A percentile compares a stretch with the other conserved stretches of the same genome.
Evolutionary conservation across 305 asterid species (phyloP).

Genomic region (Solanum hybrid): DNA sequence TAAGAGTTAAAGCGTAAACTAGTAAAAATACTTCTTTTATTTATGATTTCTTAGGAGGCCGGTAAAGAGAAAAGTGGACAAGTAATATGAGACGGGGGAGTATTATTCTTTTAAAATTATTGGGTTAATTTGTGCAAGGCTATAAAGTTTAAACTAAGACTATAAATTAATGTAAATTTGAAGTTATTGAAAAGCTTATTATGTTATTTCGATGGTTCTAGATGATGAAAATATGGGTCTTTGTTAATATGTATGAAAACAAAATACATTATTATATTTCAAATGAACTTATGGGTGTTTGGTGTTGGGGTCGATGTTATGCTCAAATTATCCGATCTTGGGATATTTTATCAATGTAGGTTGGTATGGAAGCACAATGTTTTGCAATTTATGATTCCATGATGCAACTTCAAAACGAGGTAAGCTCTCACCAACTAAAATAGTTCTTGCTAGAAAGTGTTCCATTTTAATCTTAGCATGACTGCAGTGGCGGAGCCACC

Average conservation of each 20-base stretch:
- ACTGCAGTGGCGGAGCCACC: too few relatives aligned
- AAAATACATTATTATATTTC: background rate
- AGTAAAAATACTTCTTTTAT: background rate
- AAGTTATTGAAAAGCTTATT: background rate
- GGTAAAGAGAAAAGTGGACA: background rate
- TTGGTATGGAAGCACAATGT: slow-evolving; percentile 81
- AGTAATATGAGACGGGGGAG: background rate
- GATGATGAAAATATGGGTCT: background rate
- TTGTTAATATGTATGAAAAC: background rate
- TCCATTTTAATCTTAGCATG: background rate
- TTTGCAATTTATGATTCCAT: slow-evolving; percentile 87
- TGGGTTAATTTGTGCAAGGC: background rate
- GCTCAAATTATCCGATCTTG: background rate
- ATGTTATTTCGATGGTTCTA: background rate
- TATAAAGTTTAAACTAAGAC: background rate
- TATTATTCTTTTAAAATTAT: too few relatives aligned
- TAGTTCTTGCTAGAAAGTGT: background rate
- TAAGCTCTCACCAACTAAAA: slow-evolving; percentile 17
- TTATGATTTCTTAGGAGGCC: background rate
- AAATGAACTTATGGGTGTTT: background rate
- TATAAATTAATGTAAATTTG: background rate
- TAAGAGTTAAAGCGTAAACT: background rate
- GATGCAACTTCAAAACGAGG: slow-evolving; percentile 89
- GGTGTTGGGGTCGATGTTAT: background rate
- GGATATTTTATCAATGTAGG: slow-evolving; percentile 28